A percentile compares a stretch with the other conserved stretches of the same genome.
Conservation (phyloP, 805 yeast genomes). For the Saturnispora serradocipensis region DNA sequence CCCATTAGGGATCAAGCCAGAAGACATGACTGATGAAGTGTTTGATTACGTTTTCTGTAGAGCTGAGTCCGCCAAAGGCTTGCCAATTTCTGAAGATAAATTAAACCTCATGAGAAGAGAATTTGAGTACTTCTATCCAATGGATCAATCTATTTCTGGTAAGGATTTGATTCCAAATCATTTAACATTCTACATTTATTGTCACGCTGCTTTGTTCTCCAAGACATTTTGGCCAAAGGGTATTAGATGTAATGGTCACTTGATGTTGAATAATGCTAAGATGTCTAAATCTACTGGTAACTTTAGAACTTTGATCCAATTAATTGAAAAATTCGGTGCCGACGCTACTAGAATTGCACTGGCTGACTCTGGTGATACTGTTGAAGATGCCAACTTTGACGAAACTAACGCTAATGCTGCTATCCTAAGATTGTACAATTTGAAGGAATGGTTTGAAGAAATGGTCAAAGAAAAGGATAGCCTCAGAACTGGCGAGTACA, state of each 20-base stretch:
- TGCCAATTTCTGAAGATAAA: slow-evolving; percentile 56
- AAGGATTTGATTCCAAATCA: slow-evolving; percentile 97
- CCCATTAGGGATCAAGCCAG: slow-evolving; percentile 62
- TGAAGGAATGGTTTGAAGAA: slow-evolving; percentile 95
- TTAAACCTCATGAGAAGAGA: slow-evolving; percentile 77
- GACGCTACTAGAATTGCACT: slow-evolving; percentile 96
- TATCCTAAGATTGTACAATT: slow-evolving; percentile 79
- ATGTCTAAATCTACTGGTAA: slow-evolving; percentile 98
- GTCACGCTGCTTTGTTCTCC: slow-evolving; percentile 89
- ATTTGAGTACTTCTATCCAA: slow-evolving; percentile 93
- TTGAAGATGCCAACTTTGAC: slow-evolving; percentile 97
- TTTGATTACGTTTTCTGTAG: slow-evolving; percentile 85
- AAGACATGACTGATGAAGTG: slow-evolving; percentile 85
- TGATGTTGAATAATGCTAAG: slow-evolving; percentile 90
- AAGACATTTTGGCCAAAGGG: slow-evolving; percentile 89
- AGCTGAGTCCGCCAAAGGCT: slow-evolving; percentile 36
- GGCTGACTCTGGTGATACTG: slow-evolving; percentile 97
- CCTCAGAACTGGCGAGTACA: slow-evolving; percentile 48
- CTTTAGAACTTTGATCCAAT: slow-evolving; percentile 82
- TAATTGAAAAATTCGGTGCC: slow-evolving; percentile 86
- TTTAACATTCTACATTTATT: slow-evolving; percentile 88
- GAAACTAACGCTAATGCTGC: slow-evolving; percentile 97
- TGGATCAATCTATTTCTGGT: slow-evolving; percentile 87
- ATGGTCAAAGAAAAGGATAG: slow-evolving; percentile 38
- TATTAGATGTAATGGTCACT: slow-evolving; percentile 90